Percentiles rank a stretch among this genome's conserved stretches.
Conservation (phyloP, 768 basidiomycete genomes). For the Hericium rajendrae region DNA sequence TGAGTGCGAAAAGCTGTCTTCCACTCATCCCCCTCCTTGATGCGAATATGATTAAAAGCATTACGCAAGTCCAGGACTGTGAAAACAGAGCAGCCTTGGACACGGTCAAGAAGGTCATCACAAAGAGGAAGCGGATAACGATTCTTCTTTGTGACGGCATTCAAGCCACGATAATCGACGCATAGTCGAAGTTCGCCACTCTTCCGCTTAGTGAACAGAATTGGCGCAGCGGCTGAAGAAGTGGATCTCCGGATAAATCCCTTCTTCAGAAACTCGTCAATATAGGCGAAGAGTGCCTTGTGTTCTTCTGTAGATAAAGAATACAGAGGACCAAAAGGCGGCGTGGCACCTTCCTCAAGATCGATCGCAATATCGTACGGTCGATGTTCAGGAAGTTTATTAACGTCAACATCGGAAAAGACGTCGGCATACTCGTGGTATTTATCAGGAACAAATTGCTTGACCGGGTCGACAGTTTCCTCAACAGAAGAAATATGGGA, state of each 20-base stretch:
- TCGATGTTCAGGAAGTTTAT: slow-evolving; percentile 7
- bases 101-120: slow-evolving; percentile 17
- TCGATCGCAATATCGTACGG: slow-evolving; percentile 15
- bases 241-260: slow-evolving; percentile 16
- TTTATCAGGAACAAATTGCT: background rate
- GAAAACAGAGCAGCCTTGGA: slow-evolving; percentile 16
- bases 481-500: background rate
- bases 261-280: slow-evolving; percentile 15
- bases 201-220: slow-evolving; percentile 24
- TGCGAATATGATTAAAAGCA: slow-evolving; percentile 25
- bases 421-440: slow-evolving; percentile 1
- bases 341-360: slow-evolving; percentile 6
- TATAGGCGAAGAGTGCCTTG: slow-evolving; percentile 10
- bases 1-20: slow-evolving; percentile 21
- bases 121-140: slow-evolving; percentile 26
- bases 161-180: slow-evolving; percentile 22
- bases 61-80: slow-evolving; percentile 22
- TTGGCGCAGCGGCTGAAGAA: slow-evolving; percentile 16
- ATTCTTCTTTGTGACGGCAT: slow-evolving; percentile 26
- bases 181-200: slow-evolving; percentile 17
- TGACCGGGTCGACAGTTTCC: background rate
- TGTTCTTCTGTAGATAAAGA: slow-evolving; percentile 10
- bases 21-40: slow-evolving; percentile 21
- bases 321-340: slow-evolving; percentile 10
- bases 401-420: background rate